Conservation (phyloP, 169 alveolate species). For the Babesia ovis region DNA sequence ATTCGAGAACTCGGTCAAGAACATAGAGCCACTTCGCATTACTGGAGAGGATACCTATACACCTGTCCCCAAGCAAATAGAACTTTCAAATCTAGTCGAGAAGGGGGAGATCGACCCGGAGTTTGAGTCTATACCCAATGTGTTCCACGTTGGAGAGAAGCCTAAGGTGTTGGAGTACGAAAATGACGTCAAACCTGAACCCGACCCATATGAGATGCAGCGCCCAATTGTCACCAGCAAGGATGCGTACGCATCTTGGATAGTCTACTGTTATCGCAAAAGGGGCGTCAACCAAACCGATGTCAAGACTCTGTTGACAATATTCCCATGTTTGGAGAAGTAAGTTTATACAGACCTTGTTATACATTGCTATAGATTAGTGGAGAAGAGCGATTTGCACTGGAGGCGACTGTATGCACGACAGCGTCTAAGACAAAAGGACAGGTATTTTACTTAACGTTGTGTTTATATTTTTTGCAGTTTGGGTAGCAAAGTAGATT, state of each 20-base stretch:
- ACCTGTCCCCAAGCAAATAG: constrained; percentile 22
- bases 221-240: constrained; percentile 16
- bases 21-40: constrained; percentile 22
- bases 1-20: constrained; percentile 1
- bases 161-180: constrained; percentile 42
- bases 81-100: constrained; percentile 30
- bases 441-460: constrained; percentile 11
- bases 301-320: constrained; percentile 30
- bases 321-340: constrained; percentile 54
- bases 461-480: constrained; percentile 5
- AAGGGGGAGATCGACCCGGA: constrained; percentile 40
- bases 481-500: constrained; percentile 28
- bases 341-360: not conserved
- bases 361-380: constrained; percentile 5
- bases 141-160: constrained; percentile 50
- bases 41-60: constrained; percentile 33
- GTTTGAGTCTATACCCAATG: constrained; percentile 45
- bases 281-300: constrained; percentile 21
- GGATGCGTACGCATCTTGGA: constrained; percentile 49
- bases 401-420: constrained; percentile 55
- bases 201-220: not conserved
- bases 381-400: constrained; percentile 28
- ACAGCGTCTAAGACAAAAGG: constrained; percentile 41
- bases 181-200: not conserved
- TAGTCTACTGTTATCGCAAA: constrained; percentile 54